Conservation (phyloP, 2,329 filamentous ascomycete genomes). For the Trichoderma gracile region DNA sequence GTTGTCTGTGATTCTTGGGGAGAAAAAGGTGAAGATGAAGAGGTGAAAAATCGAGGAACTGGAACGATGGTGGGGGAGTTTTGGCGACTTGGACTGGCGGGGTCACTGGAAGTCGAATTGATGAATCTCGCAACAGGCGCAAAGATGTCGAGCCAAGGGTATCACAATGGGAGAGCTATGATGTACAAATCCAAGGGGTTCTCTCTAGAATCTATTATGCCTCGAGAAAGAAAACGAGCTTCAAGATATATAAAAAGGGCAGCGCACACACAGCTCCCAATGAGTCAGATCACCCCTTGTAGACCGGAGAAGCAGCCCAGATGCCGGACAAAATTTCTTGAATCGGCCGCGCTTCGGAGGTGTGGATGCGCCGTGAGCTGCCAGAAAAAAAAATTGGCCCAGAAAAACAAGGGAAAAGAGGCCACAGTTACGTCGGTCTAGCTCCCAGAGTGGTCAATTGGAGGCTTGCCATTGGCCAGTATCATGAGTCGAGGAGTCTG, state of each 20-base stretch:
- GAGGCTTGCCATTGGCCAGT: conserved; percentile 1
- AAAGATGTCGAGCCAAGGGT: neutral
- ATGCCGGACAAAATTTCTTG: conserved; percentile 7
- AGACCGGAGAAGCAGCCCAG: conserved; percentile 14
- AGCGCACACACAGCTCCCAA: neutral
- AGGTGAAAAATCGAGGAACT: conserved; percentile 10
- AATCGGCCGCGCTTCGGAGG: conserved; percentile 25
- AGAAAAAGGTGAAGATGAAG: neutral
- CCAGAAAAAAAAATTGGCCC: neutral
- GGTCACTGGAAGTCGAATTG: conserved; percentile 1
- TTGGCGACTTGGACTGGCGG: conserved; percentile 9
- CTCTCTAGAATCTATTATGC: neutral
- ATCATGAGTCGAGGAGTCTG: neutral
- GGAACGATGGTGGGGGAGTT: conserved; percentile 7
- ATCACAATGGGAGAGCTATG: conserved; percentile 4
- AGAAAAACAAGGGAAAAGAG: neutral
- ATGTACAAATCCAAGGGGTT: neutral
- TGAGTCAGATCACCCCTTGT: conserved; percentile 24
- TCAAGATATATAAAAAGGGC: conserved; percentile 1
- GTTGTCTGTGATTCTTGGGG: neutral
- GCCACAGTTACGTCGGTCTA: conserved; percentile 17
- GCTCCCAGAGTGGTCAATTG: conserved; percentile 15
- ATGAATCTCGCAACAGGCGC: neutral
- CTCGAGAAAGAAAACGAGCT: neutral
- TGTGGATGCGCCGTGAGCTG: conserved; percentile 13